Percentiles rank a stretch among this genome's conserved stretches.
phyloP scores from a whole-genome alignment of 2,329 filamentous ascomycete genomes.

The Cercospora beticola region DNA sequence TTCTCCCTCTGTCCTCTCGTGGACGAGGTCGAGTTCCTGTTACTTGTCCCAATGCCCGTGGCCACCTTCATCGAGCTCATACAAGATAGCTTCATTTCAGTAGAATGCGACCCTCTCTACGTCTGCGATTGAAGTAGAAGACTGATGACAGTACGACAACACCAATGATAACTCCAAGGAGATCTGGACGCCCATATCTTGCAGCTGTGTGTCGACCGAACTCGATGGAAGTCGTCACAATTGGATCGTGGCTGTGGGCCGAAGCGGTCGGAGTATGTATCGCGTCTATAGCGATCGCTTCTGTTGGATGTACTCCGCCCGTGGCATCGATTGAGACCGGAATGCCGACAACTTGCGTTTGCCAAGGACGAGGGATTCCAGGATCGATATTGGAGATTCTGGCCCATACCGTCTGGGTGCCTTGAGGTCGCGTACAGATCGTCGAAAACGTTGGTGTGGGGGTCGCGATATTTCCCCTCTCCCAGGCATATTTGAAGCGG shows the following conservation, averaged over 20 bases:
- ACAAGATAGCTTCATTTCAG: not conserved
- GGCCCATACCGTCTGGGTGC: not conserved
- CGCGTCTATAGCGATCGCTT: not conserved
- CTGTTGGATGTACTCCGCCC: not conserved
- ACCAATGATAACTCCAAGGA: not conserved
- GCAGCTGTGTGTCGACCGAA: not conserved
- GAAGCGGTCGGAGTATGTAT: not conserved
- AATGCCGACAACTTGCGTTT: not conserved
- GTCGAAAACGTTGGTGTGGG: not conserved
- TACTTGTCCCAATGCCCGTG: not conserved
- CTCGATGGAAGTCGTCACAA: not conserved
- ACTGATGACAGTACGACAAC: not conserved
- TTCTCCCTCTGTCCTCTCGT: not conserved
- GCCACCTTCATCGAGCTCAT: not conserved
- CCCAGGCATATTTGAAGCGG: not conserved
- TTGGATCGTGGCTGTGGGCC: not conserved
- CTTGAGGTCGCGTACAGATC: not conserved
- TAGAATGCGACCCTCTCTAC: not conserved
- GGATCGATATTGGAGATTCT: not conserved
- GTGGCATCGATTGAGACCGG: not conserved
- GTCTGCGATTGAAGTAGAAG: not conserved
- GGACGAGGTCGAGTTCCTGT: not conserved
- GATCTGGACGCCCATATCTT: not conserved
- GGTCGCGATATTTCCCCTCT: not conserved
- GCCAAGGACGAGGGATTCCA: not conserved